Evolutionary conservation across 139 green algal genomes (phyloP), one percentile per base, ranked within the genome.

Genomic region (Volvox reticuliferus): DNA sequence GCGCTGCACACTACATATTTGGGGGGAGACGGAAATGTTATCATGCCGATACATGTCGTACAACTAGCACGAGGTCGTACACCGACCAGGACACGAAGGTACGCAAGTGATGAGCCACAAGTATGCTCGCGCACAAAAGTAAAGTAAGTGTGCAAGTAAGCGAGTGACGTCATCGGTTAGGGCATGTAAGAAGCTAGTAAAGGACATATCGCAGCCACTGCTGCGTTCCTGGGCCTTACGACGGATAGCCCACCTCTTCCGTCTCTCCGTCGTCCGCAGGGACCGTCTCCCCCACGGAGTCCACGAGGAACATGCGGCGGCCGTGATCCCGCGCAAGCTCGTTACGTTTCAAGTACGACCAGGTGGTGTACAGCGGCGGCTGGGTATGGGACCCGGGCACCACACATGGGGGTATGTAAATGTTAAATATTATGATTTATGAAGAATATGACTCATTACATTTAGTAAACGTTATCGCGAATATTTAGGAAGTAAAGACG

Each of bases 291-390:
- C 95, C 94, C 26, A 92, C 81, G 62, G 94, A 89, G 83, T 94
- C 91, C 36, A 94, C 95, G 92, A 97, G 96, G 86, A 97, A 98
- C 93, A 98, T 95, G 82, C 89, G 91, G 21, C 91, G 89, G 20
- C 96, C 96, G 21, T 92, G 85, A 44, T 93, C 94, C 18, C 36
- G 75, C 9, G 93, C 94, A 18, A 96, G 93, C 88, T 95, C 92
- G 76, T 96, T 97, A 75, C 86, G 61, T 12, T 63, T 77, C 24
- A 97, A 55, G 82, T 95, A 95, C 22, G 71, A 79, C 96, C 96
- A 98, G 1, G 95, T 89, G 84, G 94, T 94, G 87, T 95, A 98
- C 6, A 71, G 26, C 1, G 96, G 96, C 19, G 95, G 83, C 92
- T 95, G 91, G 33, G 61, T 30, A n/a, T 28, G 26, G 79, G 37